Conservation (phyloP, 2,329 filamentous ascomycete species). For the Huntiella bhutanensis region DNA sequence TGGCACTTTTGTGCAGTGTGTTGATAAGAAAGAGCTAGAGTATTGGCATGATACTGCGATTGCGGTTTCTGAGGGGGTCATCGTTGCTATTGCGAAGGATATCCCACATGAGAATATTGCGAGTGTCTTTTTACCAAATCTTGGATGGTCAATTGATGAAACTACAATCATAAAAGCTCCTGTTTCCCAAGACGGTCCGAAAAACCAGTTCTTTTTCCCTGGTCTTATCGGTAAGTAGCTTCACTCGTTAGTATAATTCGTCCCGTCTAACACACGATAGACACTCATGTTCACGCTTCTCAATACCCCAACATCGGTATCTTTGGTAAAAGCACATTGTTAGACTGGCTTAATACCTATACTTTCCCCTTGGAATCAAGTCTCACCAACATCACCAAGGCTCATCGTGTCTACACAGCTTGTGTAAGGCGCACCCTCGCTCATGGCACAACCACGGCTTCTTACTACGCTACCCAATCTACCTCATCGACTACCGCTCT, state of each 20-base stretch:
- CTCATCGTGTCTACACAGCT: conserved; percentile 54
- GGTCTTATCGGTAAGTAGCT: conserved; percentile 50
- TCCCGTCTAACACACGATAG: conserved; percentile 26
- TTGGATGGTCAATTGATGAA: conserved; percentile 26
- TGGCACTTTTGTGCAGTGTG: conserved; percentile 37
- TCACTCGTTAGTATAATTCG: not conserved
- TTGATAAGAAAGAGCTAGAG: conserved; percentile 27
- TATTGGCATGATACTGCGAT: conserved; percentile 32
- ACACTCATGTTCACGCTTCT: conserved; percentile 87
- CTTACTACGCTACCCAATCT: conserved; percentile 88
- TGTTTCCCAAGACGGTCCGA: conserved; percentile 14
- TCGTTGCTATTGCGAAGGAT: conserved; percentile 27
- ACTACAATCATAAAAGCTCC: conserved; percentile 19
- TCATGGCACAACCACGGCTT: conserved; percentile 79
- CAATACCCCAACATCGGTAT: conserved; percentile 91
- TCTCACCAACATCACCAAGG: conserved; percentile 42
- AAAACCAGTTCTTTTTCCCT: conserved; percentile 60
- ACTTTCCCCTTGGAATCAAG: conserved; percentile 85
- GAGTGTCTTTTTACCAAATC: conserved; percentile 19
- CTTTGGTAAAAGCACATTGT: conserved; percentile 79
- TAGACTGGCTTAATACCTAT: conserved; percentile 86
- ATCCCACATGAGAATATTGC: conserved; percentile 17
- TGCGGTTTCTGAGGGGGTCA: conserved; percentile 33
- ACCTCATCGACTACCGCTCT: conserved; percentile 80
- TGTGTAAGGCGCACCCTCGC: conserved; percentile 65